Percentiles rank a stretch among this genome's conserved stretches.
Evolutionary conservation across 2,329 filamentous ascomycete genomes (phyloP).

Genomic region (Fusarium brevicatenulatum): DNA sequence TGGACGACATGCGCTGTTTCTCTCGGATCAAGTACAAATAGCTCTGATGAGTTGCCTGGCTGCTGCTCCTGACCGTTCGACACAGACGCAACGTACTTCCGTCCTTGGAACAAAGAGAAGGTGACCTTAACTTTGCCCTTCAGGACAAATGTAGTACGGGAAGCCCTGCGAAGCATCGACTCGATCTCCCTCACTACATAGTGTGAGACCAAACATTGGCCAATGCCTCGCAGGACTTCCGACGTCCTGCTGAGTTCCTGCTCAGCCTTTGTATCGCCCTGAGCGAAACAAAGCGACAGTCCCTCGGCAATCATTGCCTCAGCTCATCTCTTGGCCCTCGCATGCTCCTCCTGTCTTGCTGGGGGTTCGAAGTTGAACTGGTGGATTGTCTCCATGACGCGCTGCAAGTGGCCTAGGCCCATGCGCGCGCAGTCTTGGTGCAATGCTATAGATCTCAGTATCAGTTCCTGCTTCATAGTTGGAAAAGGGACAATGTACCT

Average conservation of each 20-base stretch:
- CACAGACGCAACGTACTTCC: neutral
- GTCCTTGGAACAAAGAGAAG: neutral
- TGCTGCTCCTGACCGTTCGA: neutral
- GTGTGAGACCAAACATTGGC: neutral
- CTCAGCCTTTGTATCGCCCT: neutral
- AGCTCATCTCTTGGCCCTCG: neutral
- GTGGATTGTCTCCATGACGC: too few relatives aligned
- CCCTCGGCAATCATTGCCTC: neutral
- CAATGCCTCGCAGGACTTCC: neutral
- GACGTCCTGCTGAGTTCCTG: neutral
- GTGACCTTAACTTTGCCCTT: neutral
- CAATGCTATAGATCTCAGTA: neutral
- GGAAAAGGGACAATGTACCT: neutral
- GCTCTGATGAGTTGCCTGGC: neutral
- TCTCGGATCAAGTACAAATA: neutral
- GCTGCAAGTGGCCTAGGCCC: too few relatives aligned
- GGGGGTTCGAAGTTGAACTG: too few relatives aligned
- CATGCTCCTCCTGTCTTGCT: too few relatives aligned
- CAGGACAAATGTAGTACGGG: too few relatives aligned
- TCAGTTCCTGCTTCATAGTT: neutral
- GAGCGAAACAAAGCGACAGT: neutral
- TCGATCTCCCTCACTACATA: neutral
- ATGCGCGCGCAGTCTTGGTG: too few relatives aligned
- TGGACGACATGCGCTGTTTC: neutral
- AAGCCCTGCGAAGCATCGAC: neutral